Percentiles rank a stretch among this genome's conserved stretches.
Evolutionary conservation across 352 stramenopile species (phyloP).

Genomic region (Globisporangium spinosum): DNA sequence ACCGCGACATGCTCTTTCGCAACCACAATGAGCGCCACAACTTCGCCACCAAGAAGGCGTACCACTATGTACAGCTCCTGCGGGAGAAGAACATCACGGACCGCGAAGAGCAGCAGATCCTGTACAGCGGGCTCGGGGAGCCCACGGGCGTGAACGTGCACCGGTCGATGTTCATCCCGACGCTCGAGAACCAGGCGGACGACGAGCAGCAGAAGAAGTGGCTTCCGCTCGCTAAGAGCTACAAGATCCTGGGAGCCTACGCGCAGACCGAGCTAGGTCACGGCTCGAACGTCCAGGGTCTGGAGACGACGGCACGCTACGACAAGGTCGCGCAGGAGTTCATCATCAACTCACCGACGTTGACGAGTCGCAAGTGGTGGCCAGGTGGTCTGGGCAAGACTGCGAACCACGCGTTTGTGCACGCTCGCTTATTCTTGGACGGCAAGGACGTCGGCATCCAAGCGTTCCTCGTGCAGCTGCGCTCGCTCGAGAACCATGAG

Average conservation of each 20-base stretch:
- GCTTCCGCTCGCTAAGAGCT: slow-evolving; percentile 57
- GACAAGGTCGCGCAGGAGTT: slow-evolving; percentile 89
- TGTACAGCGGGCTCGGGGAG: slow-evolving; percentile 46
- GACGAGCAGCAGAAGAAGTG: slow-evolving; percentile 58
- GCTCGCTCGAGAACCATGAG: slow-evolving; percentile 71
- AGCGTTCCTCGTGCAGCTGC: slow-evolving; percentile 92
- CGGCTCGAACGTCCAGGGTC: slow-evolving; percentile 87
- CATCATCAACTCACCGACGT: slow-evolving; percentile 91
- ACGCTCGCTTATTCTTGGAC: slow-evolving; percentile 72
- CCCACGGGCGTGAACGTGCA: slow-evolving; percentile 49
- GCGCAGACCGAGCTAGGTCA: slow-evolving; percentile 96
- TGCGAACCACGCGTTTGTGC: slow-evolving; percentile 91
- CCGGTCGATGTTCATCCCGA: slow-evolving; percentile 61
- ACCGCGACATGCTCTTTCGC: slow-evolving; percentile 40
- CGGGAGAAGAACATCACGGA: slow-evolving; percentile 29
- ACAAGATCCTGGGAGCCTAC: slow-evolving; percentile 87
- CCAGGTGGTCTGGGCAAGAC: slow-evolving; percentile 89
- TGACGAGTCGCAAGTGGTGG: slow-evolving; percentile 96
- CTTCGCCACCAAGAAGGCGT: slow-evolving; percentile 29
- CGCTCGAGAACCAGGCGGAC: slow-evolving; percentile 62
- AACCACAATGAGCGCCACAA: slow-evolving; percentile 41
- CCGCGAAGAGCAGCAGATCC: slow-evolving; percentile 28
- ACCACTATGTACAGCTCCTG: slow-evolving; percentile 37
- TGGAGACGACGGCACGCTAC: slow-evolving; percentile 93
- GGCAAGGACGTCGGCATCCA: slow-evolving; percentile 85